phyloP scores from a whole-genome alignment of 2,329 filamentous ascomycete genomes.

The Ophiostoma pallidulum region DNA sequence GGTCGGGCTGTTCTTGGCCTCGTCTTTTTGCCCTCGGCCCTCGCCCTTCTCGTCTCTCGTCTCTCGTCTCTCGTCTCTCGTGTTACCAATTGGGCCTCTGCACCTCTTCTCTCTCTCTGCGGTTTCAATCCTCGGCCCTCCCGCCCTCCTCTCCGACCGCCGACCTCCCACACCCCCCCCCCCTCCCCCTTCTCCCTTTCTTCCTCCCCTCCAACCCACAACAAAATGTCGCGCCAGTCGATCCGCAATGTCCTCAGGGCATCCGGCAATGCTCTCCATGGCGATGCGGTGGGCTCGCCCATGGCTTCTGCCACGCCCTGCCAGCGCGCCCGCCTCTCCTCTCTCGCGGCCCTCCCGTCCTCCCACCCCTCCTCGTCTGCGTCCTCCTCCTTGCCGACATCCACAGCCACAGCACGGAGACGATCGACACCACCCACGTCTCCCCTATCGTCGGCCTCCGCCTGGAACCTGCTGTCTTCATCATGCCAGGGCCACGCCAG shows the following conservation, averaged over 20 bases:
- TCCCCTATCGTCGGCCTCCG: conserved; percentile 1
- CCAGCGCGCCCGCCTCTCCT: background rate
- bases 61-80: background rate
- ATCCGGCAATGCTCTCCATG: conserved; percentile 4
- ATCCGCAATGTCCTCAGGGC: conserved; percentile 14
- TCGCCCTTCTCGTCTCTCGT: background rate
- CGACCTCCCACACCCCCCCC: background rate
- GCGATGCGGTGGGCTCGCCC: background rate
- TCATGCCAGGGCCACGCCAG: conserved; percentile 12
- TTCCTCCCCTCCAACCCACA: background rate
- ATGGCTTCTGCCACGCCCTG: background rate
- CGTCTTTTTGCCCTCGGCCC: background rate
- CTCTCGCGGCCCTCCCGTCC: background rate
- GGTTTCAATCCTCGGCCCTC: background rate
- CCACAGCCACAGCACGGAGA: conserved; percentile 2
- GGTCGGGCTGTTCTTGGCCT: background rate
- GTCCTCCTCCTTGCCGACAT: background rate
- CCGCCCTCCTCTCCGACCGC: background rate
- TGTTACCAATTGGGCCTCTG: background rate
- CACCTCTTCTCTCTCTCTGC: background rate
- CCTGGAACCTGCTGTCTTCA: background rate
- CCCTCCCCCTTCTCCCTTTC: background rate
- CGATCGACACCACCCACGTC: conserved; percentile 5
- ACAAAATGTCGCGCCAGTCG: conserved; percentile 16
- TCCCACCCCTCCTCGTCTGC: background rate